phyloP scores from a whole-genome alignment of 2,329 filamentous ascomycete genomes.

The Botryotinia narcissicola region DNA sequence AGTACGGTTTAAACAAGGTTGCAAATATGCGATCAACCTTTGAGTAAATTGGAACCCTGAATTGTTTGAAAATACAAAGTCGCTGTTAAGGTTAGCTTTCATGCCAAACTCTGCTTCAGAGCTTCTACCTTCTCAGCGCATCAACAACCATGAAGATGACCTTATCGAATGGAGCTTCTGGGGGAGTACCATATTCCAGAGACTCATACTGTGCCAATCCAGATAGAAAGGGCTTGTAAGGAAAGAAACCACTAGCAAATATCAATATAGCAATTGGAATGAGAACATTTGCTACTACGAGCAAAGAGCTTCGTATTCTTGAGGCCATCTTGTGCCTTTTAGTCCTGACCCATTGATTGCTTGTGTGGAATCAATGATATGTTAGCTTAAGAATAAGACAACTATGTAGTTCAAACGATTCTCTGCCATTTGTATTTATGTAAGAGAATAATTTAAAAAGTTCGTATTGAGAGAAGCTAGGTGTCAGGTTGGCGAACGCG shows the following conservation, averaged over 20 bases:
- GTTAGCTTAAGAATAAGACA: not conserved
- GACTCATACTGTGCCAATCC: constrained; percentile 71
- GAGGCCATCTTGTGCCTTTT: constrained; percentile 31
- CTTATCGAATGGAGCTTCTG: constrained; percentile 76
- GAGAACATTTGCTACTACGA: constrained; percentile 70
- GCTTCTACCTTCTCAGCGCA: constrained; percentile 74
- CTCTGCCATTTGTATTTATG: constrained; percentile 9
- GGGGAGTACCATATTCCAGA: constrained; percentile 53
- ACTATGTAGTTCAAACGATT: not conserved
- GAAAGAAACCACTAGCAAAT: constrained; percentile 93
- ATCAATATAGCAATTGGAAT: constrained; percentile 70
- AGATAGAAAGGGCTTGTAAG: constrained; percentile 90
- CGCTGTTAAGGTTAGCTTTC: constrained; percentile 54
- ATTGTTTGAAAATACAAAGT: constrained; percentile 81
- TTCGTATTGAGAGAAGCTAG: constrained; percentile 12
- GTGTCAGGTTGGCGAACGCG: constrained; percentile 18
- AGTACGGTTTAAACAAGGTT: constrained; percentile 9
- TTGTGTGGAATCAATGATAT: not conserved
- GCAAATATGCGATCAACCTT: constrained; percentile 52
- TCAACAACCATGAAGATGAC: constrained; percentile 98
- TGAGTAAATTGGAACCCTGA: constrained; percentile 90
- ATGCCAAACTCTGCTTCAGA: not conserved
- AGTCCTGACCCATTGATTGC: constrained; percentile 16
- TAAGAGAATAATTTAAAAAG: not conserved
- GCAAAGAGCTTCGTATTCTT: constrained; percentile 38